Conservation (phyloP, 768 basidiomycete species). For the Mycena metata region DNA sequence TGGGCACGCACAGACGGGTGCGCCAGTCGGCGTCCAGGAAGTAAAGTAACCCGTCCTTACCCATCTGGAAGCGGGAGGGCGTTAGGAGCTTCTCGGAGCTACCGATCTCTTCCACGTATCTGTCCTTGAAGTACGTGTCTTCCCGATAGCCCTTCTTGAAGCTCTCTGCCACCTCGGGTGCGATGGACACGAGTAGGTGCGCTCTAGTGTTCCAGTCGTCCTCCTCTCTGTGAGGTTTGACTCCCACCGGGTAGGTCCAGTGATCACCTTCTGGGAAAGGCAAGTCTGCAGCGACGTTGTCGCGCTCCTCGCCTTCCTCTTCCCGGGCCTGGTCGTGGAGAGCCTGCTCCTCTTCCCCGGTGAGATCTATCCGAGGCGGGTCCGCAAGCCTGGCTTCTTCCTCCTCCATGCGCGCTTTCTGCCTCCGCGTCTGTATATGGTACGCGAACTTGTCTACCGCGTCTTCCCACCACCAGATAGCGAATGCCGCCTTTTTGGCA, state of each 20-base stretch:
- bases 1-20: slow-evolving; percentile 17
- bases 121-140: no score
- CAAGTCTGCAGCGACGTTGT: no score
- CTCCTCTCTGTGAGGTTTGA: background rate
- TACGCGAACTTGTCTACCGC: background rate
- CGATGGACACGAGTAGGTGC: background rate
- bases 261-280: background rate
- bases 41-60: slow-evolving; percentile 11
- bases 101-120: background rate
- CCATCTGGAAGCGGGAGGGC: slow-evolving; percentile 14
- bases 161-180: background rate
- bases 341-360: no score
- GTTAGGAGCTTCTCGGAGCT: slow-evolving; percentile 3
- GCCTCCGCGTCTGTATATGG: no score
- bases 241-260: background rate
- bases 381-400: no score
- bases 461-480: slow-evolving; percentile 10
- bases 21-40: slow-evolving; percentile 27
- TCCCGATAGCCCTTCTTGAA: no score
- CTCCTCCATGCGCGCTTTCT: no score
- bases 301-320: no score
- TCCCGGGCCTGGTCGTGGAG: no score
- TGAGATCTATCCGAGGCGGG: no score
- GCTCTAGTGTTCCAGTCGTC: background rate
- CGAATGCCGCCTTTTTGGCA: slow-evolving; percentile 3